phyloP scores from a whole-genome alignment of 2,329 filamentous ascomycete species.

The Aspergillus calidoustus region DNA sequence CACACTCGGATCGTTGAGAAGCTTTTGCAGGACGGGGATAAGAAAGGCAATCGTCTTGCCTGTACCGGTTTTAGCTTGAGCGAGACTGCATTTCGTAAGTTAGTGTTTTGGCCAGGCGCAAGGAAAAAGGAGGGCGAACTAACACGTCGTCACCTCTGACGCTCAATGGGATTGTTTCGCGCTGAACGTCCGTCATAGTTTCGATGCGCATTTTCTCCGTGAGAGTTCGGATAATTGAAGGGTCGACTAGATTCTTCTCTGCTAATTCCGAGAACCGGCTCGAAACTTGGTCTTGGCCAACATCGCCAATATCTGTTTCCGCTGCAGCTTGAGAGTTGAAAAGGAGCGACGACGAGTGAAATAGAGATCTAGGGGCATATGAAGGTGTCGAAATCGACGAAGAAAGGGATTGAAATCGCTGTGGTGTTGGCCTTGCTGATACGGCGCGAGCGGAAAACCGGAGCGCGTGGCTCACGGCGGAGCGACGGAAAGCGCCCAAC shows the following conservation, averaged over 20 bases:
- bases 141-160: conserved; percentile 83
- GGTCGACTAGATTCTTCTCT: conserved; percentile 57
- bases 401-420: conserved; percentile 34
- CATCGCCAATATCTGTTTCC: conserved; percentile 24
- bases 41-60: conserved; percentile 96
- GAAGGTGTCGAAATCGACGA: conserved; percentile 24
- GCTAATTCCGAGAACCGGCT: conserved; percentile 32
- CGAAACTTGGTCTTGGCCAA: conserved; percentile 1
- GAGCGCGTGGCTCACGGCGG: conserved; percentile 42
- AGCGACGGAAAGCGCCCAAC: conserved; percentile 46
- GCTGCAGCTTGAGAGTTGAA: conserved; percentile 27
- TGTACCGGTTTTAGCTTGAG: conserved; percentile 95
- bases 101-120: conserved; percentile 24
- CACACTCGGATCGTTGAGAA: conserved; percentile 69
- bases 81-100: conserved; percentile 61
- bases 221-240: conserved; percentile 69
- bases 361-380: conserved; percentile 32
- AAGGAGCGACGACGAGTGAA: conserved; percentile 34
- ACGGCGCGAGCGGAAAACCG: conserved; percentile 39
- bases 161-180: conserved; percentile 78
- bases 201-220: conserved; percentile 74
- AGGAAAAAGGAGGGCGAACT: conserved; percentile 38
- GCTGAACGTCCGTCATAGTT: conserved; percentile 91
- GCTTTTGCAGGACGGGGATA: conserved; percentile 79
- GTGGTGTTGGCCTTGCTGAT: conserved; percentile 32